Evolutionary conservation across 163 green algal species (phyloP), one percentile per base, ranked within the genome.

Genomic region (Coccomyxa subellipsoidea): DNA sequence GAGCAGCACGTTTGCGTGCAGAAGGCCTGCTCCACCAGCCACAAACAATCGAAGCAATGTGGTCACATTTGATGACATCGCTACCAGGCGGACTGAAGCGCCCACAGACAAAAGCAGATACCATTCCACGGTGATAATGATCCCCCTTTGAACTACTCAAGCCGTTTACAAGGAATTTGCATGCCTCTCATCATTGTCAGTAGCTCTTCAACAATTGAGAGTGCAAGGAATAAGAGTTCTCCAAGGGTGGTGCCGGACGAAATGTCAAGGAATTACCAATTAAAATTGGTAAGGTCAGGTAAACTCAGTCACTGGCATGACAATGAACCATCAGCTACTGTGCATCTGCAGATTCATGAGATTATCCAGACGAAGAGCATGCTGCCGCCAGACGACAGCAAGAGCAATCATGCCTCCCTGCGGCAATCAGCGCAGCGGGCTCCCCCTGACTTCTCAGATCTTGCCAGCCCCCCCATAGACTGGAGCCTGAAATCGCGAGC

Each of bases 401-500:
- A 34, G n/a, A 73, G 66, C 66, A 73, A 23, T 4, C 21, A 73
- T 34, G n/a, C 29, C 21, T 12, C 4, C 66, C 31, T 32, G 29
- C 27, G 66, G 66, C 27, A 73, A 23, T 1, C 66, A 10, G 4
- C 29, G 10, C 27, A 36, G 21, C 21, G 21, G 18, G 29, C 27
- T 8, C 66, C 31, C 21, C 7, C 66, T 35, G 66, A 18, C 66
- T 34, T 73, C 4, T 32, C 66, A 36, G 66, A n/a, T 36, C 18
- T 73, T 23, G 32, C 29, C 7, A 18, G 4, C 8, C 54, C 81
- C 38, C 80, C 80, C 1, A 37, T 89, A 1, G 86, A 89, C 78
- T 88, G 81, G 83, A 88, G 83, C 81, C 79, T 89, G 36, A 89
- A 89, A 38, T 85, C 86, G 10, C 70, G 59, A 34, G 78, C 82